Percentiles rank a stretch among this genome's conserved stretches.
Conservation (phyloP, 1,139 yeast genomes). For the Blastobotrys illinoisensis region DNA sequence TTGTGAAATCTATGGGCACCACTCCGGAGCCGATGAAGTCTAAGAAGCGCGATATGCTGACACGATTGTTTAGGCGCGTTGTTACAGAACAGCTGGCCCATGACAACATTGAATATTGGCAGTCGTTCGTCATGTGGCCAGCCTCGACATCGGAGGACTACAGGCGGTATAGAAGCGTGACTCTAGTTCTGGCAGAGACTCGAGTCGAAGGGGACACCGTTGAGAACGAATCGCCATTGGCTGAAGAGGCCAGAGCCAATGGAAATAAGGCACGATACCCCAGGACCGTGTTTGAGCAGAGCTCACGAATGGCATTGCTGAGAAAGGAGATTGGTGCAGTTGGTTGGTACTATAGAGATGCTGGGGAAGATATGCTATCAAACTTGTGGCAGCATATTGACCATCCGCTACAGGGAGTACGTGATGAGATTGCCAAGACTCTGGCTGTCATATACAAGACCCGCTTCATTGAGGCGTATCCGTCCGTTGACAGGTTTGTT, state of each 20-base stretch:
- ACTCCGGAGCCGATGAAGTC: conserved; percentile 18
- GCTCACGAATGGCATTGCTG: conserved; percentile 56
- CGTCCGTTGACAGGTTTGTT: conserved; percentile 43
- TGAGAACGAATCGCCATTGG: conserved; percentile 30
- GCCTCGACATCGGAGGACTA: conserved; percentile 39
- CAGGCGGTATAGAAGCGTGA: conserved; percentile 61
- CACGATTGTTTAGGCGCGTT: conserved; percentile 46
- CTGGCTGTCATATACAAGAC: conserved; percentile 52
- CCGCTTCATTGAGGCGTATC: conserved; percentile 47
- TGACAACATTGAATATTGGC: conserved; percentile 75
- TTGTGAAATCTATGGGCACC: conserved; percentile 25
- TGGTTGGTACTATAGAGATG: conserved; percentile 47
- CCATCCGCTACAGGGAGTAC: conserved; percentile 71
- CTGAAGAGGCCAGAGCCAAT: neutral
- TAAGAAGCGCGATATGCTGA: conserved; percentile 41
- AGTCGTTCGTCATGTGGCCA: conserved; percentile 67
- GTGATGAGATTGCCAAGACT: conserved; percentile 65
- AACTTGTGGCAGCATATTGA: conserved; percentile 45
- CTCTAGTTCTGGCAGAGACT: conserved; percentile 36
- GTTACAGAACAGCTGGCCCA: conserved; percentile 64
- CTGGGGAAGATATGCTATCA: conserved; percentile 44
- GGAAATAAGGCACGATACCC: conserved; percentile 38
- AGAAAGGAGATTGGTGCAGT: conserved; percentile 50
- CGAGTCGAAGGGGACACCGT: neutral
- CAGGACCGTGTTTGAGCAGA: conserved; percentile 57